Evolutionary conservation across 1,284 basidiomycete genomes (phyloP), one percentile per base, ranked within the genome.

Genomic region (Trametes versicolor): DNA sequence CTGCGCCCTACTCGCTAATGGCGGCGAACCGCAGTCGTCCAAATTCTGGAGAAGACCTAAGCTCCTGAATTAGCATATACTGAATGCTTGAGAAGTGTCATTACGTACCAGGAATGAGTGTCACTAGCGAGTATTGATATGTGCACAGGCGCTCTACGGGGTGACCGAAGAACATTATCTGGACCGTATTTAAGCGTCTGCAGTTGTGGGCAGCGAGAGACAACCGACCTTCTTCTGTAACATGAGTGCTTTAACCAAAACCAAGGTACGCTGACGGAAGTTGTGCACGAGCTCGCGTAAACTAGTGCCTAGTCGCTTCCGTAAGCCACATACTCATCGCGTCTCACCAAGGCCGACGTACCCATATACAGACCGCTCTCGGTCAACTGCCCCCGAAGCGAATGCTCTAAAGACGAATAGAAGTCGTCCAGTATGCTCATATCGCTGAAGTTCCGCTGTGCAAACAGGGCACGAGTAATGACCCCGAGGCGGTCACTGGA

Each of bases 81-180:
- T 12, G 25, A 51, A 4, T 32, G 23, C 23, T 39, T 41, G 60
- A 32, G 15, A 43, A 29, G 2, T 10, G 7, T 12, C 19, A 43
- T 43, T 10, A 58, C 50, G 74, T 69, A 90, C 92, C 92, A 41
- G 94, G 94, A 67, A 95, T 84, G 15, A 96, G 82, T 0, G 94
- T 94, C 57, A 95, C 87, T 29, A 99, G 85, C 1, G 95, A 97
- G 77, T 99, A 99, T 77, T 99, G 98, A 73, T 96, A 98, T 29
- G 96, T 98, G 80, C 97, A 99, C 36, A 99, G 82, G 63, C 91
- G 89, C 78, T 99, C 98, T 0, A 99, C 97, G 0, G 97, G 97
- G 74, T 98, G 96, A 9, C 97, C 97, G 72, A 90, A 98, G 76
- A 99, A 96, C 91, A 99, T 94, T 67, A 99, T 93, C 95, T 97